Conservation (phyloP, 129 eudicot genomes). For the Arctium lappa region DNA sequence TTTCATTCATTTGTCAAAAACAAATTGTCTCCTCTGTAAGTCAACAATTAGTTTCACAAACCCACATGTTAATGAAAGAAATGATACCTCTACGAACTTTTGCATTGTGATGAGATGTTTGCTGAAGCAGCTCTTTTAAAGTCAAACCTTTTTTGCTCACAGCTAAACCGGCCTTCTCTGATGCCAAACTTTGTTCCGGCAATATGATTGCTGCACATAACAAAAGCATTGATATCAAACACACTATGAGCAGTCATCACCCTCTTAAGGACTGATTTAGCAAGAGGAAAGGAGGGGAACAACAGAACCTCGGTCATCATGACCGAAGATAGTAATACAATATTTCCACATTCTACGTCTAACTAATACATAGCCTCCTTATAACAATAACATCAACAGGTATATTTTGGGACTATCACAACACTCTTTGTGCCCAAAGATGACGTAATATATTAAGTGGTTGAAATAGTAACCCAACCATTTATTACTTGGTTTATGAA, state of each 20-base stretch:
- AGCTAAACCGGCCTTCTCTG: constrained; percentile 81
- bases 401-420: no score
- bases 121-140: constrained; percentile 88
- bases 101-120: constrained; percentile 84
- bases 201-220: constrained; percentile 66
- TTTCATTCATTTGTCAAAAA: not conserved
- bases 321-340: not conserved
- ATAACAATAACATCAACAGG: no score
- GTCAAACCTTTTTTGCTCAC: constrained; percentile 90
- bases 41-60: not conserved
- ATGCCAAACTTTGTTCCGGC: constrained; percentile 91
- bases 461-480: no score
- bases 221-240: not conserved
- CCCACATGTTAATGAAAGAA: not conserved
- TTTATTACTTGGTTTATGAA: no score
- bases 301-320: not conserved
- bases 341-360: not conserved
- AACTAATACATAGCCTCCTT: not conserved
- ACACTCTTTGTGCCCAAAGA: no score
- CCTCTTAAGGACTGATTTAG: not conserved
- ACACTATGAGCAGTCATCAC: not conserved
- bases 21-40: not conserved
- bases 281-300: not conserved
- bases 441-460: no score
- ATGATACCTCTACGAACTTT: constrained; percentile 83